Evolutionary conservation across 2,329 filamentous ascomycete species (phyloP).

Genomic region (Diaporthe citri): DNA sequence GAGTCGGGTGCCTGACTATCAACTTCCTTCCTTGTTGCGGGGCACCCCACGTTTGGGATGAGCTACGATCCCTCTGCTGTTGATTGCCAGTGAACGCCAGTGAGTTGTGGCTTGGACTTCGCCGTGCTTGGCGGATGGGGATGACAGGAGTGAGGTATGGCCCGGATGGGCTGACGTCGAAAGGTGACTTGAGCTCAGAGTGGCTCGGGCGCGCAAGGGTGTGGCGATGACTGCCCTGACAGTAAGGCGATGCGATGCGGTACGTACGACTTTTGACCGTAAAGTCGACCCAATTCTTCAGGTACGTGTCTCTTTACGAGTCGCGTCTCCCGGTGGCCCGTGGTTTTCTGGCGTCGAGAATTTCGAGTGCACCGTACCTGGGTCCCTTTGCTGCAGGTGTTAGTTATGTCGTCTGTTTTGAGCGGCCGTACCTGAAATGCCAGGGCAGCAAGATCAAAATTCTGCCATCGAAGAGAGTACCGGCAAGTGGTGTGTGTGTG

Average conservation of each 20-base stretch:
- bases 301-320: not conserved
- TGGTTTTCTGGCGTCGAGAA: not conserved
- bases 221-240: slow-evolving; percentile 29
- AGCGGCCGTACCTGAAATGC: not conserved
- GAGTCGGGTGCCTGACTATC: not conserved
- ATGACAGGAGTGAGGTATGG: slow-evolving; percentile 34
- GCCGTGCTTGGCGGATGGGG: not conserved
- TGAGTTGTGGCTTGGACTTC: not conserved
- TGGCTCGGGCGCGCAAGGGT: slow-evolving; percentile 25
- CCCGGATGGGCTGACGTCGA: slow-evolving; percentile 39
- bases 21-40: not conserved
- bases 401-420: not conserved
- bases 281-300: not conserved
- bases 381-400: not conserved
- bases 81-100: not conserved
- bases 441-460: slow-evolving; percentile 22
- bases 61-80: not conserved
- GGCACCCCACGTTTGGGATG: not conserved
- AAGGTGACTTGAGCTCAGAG: slow-evolving; percentile 31
- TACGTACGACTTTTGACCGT: slow-evolving; percentile 7
- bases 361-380: not conserved
- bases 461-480: slow-evolving; percentile 1
- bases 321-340: not conserved
- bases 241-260: slow-evolving; percentile 3
- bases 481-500: slow-evolving; percentile 7